phyloP scores from a whole-genome alignment of 2,329 filamentous ascomycete species.

The Alternaria consortialis region DNA sequence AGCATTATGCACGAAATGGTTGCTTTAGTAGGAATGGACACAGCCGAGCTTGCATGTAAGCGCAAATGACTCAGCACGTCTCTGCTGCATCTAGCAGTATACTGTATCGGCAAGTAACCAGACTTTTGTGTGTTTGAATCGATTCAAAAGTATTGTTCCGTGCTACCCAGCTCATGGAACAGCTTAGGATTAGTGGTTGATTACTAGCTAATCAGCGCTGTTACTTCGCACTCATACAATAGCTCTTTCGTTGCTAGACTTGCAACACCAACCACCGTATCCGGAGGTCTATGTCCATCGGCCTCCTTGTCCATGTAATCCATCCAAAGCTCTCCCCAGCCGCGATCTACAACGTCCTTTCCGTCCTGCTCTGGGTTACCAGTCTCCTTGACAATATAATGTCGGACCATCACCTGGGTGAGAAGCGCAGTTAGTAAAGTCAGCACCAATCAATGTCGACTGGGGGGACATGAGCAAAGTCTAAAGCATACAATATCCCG shows the following conservation, averaged over 20 bases:
- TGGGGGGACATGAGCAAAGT: neutral
- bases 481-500: constrained; percentile 36
- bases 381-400: constrained; percentile 49
- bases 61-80: constrained; percentile 3
- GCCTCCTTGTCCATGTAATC: constrained; percentile 48
- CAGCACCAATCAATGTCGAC: neutral
- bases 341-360: constrained; percentile 38
- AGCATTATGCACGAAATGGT: neutral
- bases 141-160: neutral
- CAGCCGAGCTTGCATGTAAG: neutral
- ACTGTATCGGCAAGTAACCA: neutral
- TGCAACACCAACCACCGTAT: constrained; percentile 49
- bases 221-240: constrained; percentile 48
- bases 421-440: neutral
- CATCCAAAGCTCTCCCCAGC: constrained; percentile 47
- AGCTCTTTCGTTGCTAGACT: constrained; percentile 42
- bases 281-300: constrained; percentile 47
- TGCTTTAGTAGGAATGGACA: neutral
- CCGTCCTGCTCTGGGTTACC: constrained; percentile 35
- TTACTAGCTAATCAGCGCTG: constrained; percentile 33
- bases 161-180: neutral
- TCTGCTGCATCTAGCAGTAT: neutral
- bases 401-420: constrained; percentile 40
- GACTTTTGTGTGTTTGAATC: neutral
- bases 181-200: neutral